These are phyloP conservation scores for Mycena metata DNA, from an alignment of 768 basidiomycete species.

Conservation along the genomic window DNA sequence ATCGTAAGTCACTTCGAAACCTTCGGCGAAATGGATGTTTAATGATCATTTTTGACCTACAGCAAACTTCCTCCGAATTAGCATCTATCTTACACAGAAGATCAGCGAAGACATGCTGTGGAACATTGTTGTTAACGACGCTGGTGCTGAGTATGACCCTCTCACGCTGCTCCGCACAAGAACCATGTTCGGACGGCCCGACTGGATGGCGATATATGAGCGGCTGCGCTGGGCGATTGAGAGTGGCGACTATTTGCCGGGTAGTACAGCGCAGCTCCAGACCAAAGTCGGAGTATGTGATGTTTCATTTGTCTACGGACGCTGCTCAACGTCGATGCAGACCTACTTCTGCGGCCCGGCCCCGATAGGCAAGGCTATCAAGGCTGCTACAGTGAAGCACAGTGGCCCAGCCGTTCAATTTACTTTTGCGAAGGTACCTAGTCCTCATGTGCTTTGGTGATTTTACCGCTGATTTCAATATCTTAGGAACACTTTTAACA, in stretches of 20 bases:
- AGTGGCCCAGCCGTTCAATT: constrained; percentile 73
- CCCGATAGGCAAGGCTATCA: constrained; percentile 80
- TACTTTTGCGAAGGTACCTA: constrained; percentile 80
- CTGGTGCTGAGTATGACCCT: constrained; percentile 88
- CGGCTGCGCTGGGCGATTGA: constrained; percentile 85
- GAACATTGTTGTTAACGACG: constrained; percentile 91
- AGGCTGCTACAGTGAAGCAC: constrained; percentile 73
- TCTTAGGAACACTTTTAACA: too few species aligned
- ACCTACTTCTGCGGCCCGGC: constrained; percentile 93
- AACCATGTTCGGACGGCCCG: constrained; percentile 92
- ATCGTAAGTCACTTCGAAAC: constrained; percentile 70
- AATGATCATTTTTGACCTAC: constrained; percentile 14
- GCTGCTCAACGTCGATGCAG: constrained; percentile 48
- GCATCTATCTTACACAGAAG: constrained; percentile 91
- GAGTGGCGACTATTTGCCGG: constrained; percentile 83
- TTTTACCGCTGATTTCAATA: too few species aligned
- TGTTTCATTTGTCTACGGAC: background rate
- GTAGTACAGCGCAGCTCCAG: constrained; percentile 80
- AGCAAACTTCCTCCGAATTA: constrained; percentile 95
- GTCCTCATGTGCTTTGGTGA: too few species aligned
- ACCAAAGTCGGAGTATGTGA: constrained; percentile 84
- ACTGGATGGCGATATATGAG: constrained; percentile 87
- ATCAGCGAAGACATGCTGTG: constrained; percentile 88
- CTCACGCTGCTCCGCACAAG: constrained; percentile 89
- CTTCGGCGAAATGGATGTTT: constrained; percentile 7